Evolutionary conservation across 2,329 filamentous ascomycete species (phyloP), one percentile per base, ranked within the genome.

Genomic region (Scedosporium aurantiacum): DNA sequence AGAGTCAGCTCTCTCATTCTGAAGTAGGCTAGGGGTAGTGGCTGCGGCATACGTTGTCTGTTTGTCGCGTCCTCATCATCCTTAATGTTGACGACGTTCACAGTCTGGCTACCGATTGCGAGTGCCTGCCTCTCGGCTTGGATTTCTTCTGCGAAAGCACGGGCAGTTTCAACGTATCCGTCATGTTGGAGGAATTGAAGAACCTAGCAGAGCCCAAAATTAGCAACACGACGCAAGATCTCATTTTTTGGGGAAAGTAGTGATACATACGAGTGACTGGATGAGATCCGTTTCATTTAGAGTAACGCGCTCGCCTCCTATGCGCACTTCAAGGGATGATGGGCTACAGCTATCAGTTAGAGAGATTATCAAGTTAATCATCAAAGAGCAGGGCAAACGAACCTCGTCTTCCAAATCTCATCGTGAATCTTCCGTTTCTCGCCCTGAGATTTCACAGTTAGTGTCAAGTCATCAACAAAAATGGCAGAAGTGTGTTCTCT

Each of bases 101-200:
- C 72, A 32, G 78, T 71, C 57, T 73, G 72, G 43, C 82, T 74
- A 61, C 84, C 82, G 52, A 83, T 78, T 64, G 82, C 82, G 61
- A 96, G 75, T 7, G 89, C 85, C 67, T 82, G 78, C 67, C 89
- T 87, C 71, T 96, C 90, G 16, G 82, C 77, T 60, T 84, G 82
- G 27, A 96, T 85, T 69, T 97, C 93, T 67, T 88, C 81, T 3
- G 89, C 86, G 77, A 99, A 97, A 0, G 90, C 91, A 65, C 87
- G 84, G 7, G 92, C 92, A 0, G 93, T 96, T 66, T 97, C 93
- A 6, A 97, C 88, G 67, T 97, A 97, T 63, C 94, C 94, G 68
- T 97, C 94, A 67, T 97, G 93, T 43, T 92, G 89, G 14, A 99
- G 78, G 66, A 96, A 97, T 73, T 97, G 92, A 45, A 91, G 81